Evolutionary conservation across 176 grass and related monocot species (phyloP), one percentile per base, ranked within the genome.

Genomic region (Juncus effusus): DNA sequence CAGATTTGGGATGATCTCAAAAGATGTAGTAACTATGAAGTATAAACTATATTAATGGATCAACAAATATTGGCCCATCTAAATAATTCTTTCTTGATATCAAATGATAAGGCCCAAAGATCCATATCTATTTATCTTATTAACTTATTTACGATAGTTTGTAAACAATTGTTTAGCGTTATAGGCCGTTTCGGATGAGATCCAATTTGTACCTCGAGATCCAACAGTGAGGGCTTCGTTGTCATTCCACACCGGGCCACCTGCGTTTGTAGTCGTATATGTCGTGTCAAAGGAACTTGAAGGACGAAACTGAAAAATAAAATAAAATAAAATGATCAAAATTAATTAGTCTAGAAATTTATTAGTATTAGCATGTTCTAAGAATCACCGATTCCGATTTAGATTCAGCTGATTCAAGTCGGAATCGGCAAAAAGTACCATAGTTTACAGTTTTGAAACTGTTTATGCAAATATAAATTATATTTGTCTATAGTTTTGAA

Each of bases 191-290:
- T 11, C 52, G 1, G 52, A 13, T 13, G 13, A 13, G 12, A 10
- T 13, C 10, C 13, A 11, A 11, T 56, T 36, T 28, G 12, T 60
- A 79, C 82, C 90, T 62, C 90, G 57, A 0, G 78, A 10, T 3
- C 91, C 91, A 10, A 95, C 91, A 0, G 91, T 95, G 37, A 95
- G 91, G 0, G 91, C 86, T 69, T 90, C 82, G 73, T 95, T 90
- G 79, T 95, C 91, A 70, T 90, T 95, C 91, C 91, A 95, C 15
- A 95, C 91, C 0, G 91, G 91, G 0, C 50, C 86, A 0, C 91
- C 91, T 0, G 86, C 91, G 57, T 95, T 95, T n/a, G 91, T 95
- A 54, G 91, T 90, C 40, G 83, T 90, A 36, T 84, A 84, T 60
- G 36, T 62, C 42, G 81, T 80, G 75, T 95, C 91, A 44, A 84